Conservation (phyloP, 129 eudicot species). For the Flaveria linearis region DNA sequence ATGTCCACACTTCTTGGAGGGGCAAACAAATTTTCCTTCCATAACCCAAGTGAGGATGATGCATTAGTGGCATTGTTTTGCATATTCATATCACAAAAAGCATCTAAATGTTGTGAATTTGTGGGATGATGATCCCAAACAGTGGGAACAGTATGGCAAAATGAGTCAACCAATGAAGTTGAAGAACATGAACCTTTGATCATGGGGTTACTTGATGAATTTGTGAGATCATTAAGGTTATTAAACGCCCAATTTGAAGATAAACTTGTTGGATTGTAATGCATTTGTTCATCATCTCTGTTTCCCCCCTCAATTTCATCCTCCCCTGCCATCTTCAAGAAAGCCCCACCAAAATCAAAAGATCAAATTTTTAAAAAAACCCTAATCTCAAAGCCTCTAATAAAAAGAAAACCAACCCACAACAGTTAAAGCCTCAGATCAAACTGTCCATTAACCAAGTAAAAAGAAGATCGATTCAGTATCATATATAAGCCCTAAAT, state of each 20-base stretch:
- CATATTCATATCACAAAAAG: conserved; percentile 50
- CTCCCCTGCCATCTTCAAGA: conserved; percentile 33
- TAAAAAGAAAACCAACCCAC: not conserved
- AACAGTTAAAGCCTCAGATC: conserved; percentile 17
- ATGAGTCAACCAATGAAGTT: conserved; percentile 50
- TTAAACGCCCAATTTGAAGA: conserved; percentile 60
- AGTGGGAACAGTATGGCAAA: conserved; percentile 3
- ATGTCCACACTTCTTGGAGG: conserved; percentile 33
- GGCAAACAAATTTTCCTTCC: conserved; percentile 36
- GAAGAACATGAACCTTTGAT: not conserved
- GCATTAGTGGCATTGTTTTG: conserved; percentile 51
- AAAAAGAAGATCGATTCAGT: conserved; percentile 49
- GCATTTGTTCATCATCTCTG: conserved; percentile 46
- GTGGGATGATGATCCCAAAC: conserved; percentile 62
- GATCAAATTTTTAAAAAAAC: conserved; percentile 17
- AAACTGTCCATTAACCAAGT: conserved; percentile 43
- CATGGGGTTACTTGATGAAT: conserved; percentile 61
- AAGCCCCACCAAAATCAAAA: conserved; percentile 17
- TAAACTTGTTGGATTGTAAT: conserved; percentile 45
- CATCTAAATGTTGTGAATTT: conserved; percentile 48
- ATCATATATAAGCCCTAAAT: conserved; percentile 43
- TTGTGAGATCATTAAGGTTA: conserved; percentile 40
- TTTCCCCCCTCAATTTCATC: conserved; percentile 57
- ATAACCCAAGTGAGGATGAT: conserved; percentile 44
- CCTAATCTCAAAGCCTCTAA: conserved; percentile 30